Evolutionary conservation across 371 early-diverging fungal genomes (phyloP), one percentile per base, ranked within the genome.

Genomic region (Mortierella sp.): DNA sequence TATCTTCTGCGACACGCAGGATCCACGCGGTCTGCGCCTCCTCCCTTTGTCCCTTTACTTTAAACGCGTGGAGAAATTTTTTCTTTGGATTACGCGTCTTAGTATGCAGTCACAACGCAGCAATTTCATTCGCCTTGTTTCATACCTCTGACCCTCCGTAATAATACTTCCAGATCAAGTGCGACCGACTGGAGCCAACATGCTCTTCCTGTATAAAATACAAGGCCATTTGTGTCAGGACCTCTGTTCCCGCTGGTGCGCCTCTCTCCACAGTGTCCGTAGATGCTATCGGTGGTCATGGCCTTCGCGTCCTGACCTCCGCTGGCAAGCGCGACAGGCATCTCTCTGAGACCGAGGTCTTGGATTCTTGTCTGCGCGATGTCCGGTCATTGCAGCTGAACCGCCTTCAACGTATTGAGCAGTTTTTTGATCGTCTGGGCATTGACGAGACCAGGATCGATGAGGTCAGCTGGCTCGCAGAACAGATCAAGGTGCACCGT

Each of bases 191-290:
- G 19, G 65, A 76, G 34, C 78, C 78, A 21, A 61, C 61, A 7
- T 76, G 78, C 55, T 76, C 78, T 7, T 70, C 78, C 4, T 76
- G 78, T 49, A 58, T 70, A 52, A 76, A 76, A 46, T 76, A 76
- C 62, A 76, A 76, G 44, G 78, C 78, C 3, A 65, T 58, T 9
- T 76, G 78, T 50, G 54, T 70, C 2, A 52, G 78, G 4, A 76
- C 78, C 7, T 57, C 62, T 6, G 57, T 61, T 50, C 78, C 70
- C 1, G 62, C 70, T 1, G 76, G 76, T 9, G 63, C 46, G 0
- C 75, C 69, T 4, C 54, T 75, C 24, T 75, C 75, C n/a, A 68
- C 69, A 5, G 75, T 68, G 7, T 70, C 78, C 8, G 41, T 65
- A 7, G 78, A 76, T 23, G 54, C 78, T 23, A 58, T 70, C 44